These are phyloP conservation scores for Syncephalastrum contaminatum DNA, from an alignment of 371 early-diverging fungal species.

Conservation along the genomic window DNA sequence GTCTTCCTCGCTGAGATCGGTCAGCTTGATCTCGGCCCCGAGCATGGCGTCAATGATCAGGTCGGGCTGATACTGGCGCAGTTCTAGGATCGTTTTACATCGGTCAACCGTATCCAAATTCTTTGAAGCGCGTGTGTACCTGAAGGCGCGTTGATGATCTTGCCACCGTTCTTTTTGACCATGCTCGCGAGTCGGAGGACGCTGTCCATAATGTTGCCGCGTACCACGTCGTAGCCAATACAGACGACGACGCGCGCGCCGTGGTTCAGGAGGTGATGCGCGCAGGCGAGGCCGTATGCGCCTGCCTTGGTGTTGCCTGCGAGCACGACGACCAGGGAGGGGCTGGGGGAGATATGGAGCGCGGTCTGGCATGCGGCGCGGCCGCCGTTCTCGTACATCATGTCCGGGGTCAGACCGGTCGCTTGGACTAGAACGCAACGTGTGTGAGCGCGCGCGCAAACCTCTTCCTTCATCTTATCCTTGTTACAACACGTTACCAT, in stretches of 20 bases:
- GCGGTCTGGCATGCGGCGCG: constrained; percentile 69
- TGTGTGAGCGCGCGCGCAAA: neutral
- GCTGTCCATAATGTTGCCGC: constrained; percentile 26
- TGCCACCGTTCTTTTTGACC: constrained; percentile 24
- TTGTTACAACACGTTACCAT: constrained; percentile 24
- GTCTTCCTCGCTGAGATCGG: constrained; percentile 54
- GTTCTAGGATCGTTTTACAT: neutral
- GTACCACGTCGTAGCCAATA: constrained; percentile 41
- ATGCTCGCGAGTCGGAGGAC: constrained; percentile 47
- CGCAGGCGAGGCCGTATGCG: constrained; percentile 72
- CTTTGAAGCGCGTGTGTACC: neutral
- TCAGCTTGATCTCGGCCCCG: constrained; percentile 59
- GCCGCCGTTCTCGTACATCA: constrained; percentile 80
- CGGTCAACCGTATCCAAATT: constrained; percentile 3
- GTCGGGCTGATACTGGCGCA: constrained; percentile 39
- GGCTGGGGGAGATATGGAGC: constrained; percentile 54
- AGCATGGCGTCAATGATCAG: constrained; percentile 77
- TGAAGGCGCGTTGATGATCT: constrained; percentile 1
- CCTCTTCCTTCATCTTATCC: neutral
- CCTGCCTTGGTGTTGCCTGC: constrained; percentile 78
- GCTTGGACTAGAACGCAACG: constrained; percentile 27
- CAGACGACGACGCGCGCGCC: constrained; percentile 68
- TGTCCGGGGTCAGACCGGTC: constrained; percentile 65
- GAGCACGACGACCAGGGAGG: constrained; percentile 66
- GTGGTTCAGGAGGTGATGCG: constrained; percentile 75